These are phyloP conservation scores for Umbelopsis isabellina DNA, from an alignment of 192 early-diverging fungal species.

Conservation along the genomic window DNA sequence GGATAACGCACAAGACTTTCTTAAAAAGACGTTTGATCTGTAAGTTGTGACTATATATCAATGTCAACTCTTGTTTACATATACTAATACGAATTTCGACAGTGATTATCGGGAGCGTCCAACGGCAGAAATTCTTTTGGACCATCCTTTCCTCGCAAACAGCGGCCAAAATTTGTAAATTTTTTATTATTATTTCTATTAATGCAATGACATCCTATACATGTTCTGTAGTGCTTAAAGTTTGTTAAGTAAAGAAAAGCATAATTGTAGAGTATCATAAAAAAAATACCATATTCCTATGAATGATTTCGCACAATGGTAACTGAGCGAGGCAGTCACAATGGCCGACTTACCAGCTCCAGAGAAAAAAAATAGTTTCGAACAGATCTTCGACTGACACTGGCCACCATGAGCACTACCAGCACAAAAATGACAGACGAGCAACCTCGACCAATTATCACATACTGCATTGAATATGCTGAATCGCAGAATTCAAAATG, in stretches of 20 bases:
- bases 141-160: constrained; percentile 66
- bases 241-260: neutral
- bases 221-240: neutral
- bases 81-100: constrained; percentile 11
- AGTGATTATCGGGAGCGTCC: constrained; percentile 79
- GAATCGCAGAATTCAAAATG: constrained; percentile 48
- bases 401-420: no score
- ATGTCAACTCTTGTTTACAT: neutral
- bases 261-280: no score
- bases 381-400: neutral
- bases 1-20: constrained; percentile 73
- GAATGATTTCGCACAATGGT: no score
- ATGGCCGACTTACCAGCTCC: no score
- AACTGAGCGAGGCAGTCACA: no score
- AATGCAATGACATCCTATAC: neutral
- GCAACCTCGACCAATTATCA: constrained; percentile 29
- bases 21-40: constrained; percentile 76
- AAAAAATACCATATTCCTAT: no score
- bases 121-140: constrained; percentile 75
- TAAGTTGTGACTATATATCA: constrained; percentile 41
- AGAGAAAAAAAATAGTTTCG: neutral
- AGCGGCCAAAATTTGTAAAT: constrained; percentile 16
- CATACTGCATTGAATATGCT: constrained; percentile 53
- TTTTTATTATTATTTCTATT: neutral
- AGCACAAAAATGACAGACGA: neutral